phyloP scores from a whole-genome alignment of 352 stramenopile species.

The Plasmopara halstedii region DNA sequence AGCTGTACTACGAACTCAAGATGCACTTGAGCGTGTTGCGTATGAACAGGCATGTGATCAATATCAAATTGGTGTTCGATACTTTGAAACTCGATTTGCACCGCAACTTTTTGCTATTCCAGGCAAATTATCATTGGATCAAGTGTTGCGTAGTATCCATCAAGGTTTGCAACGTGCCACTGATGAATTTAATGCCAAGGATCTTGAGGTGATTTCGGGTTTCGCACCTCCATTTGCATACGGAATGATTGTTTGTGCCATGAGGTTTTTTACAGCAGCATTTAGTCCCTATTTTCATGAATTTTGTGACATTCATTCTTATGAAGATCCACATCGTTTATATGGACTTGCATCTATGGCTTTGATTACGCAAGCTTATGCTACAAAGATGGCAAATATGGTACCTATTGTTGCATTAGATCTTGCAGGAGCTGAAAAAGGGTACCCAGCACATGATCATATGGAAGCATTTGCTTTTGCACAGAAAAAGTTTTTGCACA shows the following conservation, averaged over 20 bases:
- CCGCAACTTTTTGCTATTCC: constrained; percentile 71
- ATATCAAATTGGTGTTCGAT: constrained; percentile 66
- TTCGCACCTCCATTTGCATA: constrained; percentile 66
- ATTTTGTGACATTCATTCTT: constrained; percentile 74
- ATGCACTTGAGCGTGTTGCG: constrained; percentile 71
- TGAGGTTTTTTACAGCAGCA: constrained; percentile 79
- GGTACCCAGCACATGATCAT: constrained; percentile 76
- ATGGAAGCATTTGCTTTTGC: constrained; percentile 77
- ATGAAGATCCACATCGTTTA: constrained; percentile 62
- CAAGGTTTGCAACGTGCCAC: constrained; percentile 52
- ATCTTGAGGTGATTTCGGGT: constrained; percentile 38
- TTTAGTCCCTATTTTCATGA: constrained; percentile 81
- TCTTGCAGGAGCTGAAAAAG: constrained; percentile 72
- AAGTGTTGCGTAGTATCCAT: constrained; percentile 67
- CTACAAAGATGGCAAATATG: constrained; percentile 51
- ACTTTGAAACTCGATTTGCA: constrained; percentile 84
- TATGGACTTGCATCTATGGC: constrained; percentile 80
- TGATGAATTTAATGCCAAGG: constrained; percentile 53
- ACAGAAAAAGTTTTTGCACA: constrained; percentile 85
- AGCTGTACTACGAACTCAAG: constrained; percentile 48
- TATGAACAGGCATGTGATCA: constrained; percentile 84
- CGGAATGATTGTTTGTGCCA: constrained; percentile 85
- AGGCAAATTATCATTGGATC: constrained; percentile 52
- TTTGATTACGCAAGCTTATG: constrained; percentile 72
- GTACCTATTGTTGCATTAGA: constrained; percentile 84